Conservation (phyloP, 371 early-diverging fungal species). For the Chytridium lagenaria region DNA sequence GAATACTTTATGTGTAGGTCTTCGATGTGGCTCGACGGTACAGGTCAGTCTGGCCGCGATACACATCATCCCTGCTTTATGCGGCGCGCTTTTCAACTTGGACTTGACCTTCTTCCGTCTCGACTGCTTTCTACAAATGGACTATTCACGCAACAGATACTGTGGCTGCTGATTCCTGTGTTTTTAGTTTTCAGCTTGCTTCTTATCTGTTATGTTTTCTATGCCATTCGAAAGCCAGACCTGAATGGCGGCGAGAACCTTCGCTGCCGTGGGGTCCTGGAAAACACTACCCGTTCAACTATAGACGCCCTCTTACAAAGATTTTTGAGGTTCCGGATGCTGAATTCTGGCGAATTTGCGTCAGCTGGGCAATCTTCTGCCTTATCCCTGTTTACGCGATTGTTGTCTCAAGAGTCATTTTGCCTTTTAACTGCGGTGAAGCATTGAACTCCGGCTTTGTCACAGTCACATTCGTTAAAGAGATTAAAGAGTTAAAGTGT, state of each 20-base stretch:
- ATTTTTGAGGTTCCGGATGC: neutral
- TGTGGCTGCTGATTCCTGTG: neutral
- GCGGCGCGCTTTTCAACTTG: slow-evolving; percentile 3
- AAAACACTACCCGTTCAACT: neutral
- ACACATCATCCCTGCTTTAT: neutral
- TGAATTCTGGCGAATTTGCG: neutral
- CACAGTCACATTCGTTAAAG: neutral
- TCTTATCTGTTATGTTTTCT: neutral
- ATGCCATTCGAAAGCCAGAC: neutral
- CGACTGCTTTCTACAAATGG: neutral
- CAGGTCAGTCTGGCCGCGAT: neutral
- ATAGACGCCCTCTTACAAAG: neutral
- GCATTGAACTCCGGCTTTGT: neutral
- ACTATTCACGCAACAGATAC: neutral
- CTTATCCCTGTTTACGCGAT: neutral
- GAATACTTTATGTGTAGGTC: no score
- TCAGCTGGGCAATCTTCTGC: neutral
- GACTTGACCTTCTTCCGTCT: slow-evolving; percentile 8
- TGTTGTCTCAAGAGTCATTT: neutral
- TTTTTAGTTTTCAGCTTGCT: neutral
- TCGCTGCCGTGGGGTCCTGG: neutral
- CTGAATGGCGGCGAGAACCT: neutral
- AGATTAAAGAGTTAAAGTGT: neutral
- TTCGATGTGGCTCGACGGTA: neutral
- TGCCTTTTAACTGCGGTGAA: slow-evolving; percentile 9